A percentile compares a stretch with the other conserved stretches of the same genome.
Evolutionary conservation across 2,329 filamentous ascomycete species (phyloP).

Genomic region (Alternaria solani): DNA sequence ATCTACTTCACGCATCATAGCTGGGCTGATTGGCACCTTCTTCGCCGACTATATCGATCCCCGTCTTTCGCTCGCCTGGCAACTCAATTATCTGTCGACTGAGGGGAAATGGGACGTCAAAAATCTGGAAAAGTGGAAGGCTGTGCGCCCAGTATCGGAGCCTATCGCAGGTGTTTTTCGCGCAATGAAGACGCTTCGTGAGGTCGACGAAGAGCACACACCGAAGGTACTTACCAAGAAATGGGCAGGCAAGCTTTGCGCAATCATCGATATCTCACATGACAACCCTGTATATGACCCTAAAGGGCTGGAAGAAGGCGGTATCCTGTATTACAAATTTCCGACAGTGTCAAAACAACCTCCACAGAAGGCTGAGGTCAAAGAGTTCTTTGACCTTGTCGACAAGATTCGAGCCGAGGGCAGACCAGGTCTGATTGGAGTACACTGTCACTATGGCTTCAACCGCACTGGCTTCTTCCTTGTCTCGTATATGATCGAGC

Average conservation of each 20-base stretch:
- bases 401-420: slow-evolving; percentile 53
- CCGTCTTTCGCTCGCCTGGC: slow-evolving; percentile 85
- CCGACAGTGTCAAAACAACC: slow-evolving; percentile 92
- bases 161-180: slow-evolving; percentile 82
- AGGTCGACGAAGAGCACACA: slow-evolving; percentile 84
- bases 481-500: slow-evolving; percentile 88
- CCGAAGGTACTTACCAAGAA: slow-evolving; percentile 74
- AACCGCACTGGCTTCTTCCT: slow-evolving; percentile 94
- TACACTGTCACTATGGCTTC: slow-evolving; percentile 96
- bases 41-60: slow-evolving; percentile 76
- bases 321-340: slow-evolving; percentile 73
- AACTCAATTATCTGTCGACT: slow-evolving; percentile 85
- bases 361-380: slow-evolving; percentile 69
- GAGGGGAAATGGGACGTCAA: slow-evolving; percentile 99
- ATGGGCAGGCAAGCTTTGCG: slow-evolving; percentile 73
- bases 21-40: slow-evolving; percentile 85
- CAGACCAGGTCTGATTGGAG: slow-evolving; percentile 67
- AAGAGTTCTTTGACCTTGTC: slow-evolving; percentile 66
- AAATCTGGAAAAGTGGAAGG: slow-evolving; percentile 90
- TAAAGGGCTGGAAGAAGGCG: slow-evolving; percentile 54
- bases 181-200: slow-evolving; percentile 90
- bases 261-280: slow-evolving; percentile 90
- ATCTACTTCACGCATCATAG: slow-evolving; percentile 75
- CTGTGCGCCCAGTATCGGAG: slow-evolving; percentile 77
- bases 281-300: slow-evolving; percentile 91